Percentiles rank a stretch among this genome's conserved stretches.
Evolutionary conservation across 345 rosid genomes (phyloP).

Genomic region (Clarkia xantiana): DNA sequence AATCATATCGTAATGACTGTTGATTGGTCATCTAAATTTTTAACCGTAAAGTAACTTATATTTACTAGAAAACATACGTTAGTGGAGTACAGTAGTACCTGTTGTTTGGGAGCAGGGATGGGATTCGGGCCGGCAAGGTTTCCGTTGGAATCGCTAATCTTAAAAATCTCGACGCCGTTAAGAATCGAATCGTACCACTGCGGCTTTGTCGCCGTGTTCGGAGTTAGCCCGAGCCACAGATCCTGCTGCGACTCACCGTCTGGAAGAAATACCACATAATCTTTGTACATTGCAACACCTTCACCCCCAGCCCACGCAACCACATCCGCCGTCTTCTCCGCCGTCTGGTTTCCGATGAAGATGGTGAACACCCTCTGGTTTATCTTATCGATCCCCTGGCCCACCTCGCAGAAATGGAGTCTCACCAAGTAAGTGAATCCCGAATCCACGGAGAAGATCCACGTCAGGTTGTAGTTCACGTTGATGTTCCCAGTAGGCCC

Average conservation of each 20-base stretch:
- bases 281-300: conserved; percentile 12
- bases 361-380: conserved; percentile 15
- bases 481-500: conserved; percentile 3
- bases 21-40: too few relatives aligned
- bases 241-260: conserved; percentile 9
- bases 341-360: conserved; percentile 14
- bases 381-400: not conserved
- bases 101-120: conserved; percentile 8
- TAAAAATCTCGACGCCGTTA: conserved; percentile 19
- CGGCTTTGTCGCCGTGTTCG: not conserved
- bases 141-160: conserved; percentile 6
- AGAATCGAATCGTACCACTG: conserved; percentile 8
- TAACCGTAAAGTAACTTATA: too few relatives aligned
- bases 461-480: conserved; percentile 9
- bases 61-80: too few relatives aligned
- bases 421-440: conserved; percentile 19
- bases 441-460: conserved; percentile 15
- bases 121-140: conserved; percentile 21
- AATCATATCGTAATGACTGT: too few relatives aligned
- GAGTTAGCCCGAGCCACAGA: conserved; percentile 10
- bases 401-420: conserved; percentile 21
- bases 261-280: conserved; percentile 10
- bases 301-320: conserved; percentile 8
- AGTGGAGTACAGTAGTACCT: too few relatives aligned
- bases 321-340: conserved; percentile 9